Evolutionary conservation across 495 filamentous ascomycete species (phyloP).

Genomic region (Daldinia decipiens): DNA sequence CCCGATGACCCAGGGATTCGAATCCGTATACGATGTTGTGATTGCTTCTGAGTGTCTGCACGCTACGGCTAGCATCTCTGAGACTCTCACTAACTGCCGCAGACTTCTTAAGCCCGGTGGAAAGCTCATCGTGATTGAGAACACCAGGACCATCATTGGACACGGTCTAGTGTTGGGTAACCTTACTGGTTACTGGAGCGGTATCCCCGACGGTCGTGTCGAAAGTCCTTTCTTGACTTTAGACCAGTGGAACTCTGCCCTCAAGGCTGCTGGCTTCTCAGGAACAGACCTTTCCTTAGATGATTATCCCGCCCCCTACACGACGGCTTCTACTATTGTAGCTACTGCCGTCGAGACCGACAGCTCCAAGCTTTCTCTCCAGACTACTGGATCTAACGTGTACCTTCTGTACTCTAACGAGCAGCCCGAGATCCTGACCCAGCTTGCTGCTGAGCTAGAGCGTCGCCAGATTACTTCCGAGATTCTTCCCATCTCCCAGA

Average conservation of each 20-base stretch:
- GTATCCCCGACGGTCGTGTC: constrained; percentile 50
- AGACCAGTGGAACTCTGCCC: constrained; percentile 51
- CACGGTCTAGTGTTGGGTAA: constrained; percentile 33
- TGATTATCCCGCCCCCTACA: constrained; percentile 27
- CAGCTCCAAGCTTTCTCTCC: not conserved
- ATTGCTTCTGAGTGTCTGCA: constrained; percentile 58
- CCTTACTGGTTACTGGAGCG: constrained; percentile 53
- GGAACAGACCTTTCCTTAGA: constrained; percentile 52
- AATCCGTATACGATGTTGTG: constrained; percentile 61
- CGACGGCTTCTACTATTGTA: constrained; percentile 28
- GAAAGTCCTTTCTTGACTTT: constrained; percentile 49
- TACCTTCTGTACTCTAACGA: not conserved
- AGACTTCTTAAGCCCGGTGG: constrained; percentile 58
- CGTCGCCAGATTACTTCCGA: not conserved
- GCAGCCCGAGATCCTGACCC: not conserved
- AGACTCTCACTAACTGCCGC: constrained; percentile 55
- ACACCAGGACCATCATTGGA: constrained; percentile 29
- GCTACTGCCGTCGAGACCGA: constrained; percentile 16
- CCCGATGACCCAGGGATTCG: constrained; percentile 55
- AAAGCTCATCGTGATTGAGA: constrained; percentile 46
- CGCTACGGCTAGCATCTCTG: constrained; percentile 53
- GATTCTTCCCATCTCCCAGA: not conserved
- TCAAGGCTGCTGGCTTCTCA: constrained; percentile 55
- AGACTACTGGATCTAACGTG: not conserved
- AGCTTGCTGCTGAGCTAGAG: constrained; percentile 4